Base-by-base conservation (phyloP, 1,284 basidiomycete species). In the Paramarasmius palmivorus region DNA sequence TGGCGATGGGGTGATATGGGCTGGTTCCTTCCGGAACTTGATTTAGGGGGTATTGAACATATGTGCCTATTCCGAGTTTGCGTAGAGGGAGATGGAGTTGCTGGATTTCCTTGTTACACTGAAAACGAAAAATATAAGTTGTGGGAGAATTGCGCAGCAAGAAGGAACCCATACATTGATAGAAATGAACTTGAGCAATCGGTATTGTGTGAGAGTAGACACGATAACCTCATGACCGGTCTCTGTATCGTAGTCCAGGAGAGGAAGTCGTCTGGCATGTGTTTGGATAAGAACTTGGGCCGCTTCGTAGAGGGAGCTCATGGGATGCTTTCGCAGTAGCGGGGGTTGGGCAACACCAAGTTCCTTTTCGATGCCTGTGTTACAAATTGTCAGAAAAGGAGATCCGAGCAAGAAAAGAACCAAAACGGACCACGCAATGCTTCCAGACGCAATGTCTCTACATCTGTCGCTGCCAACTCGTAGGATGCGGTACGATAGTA, bases 111-210 rank as follows among this genome's bases (percentile, higher is more conserved):
- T 84, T 84, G 53, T 80, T 83, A 66, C 86, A 87, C 84, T 88
- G 58, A 49, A 52, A 17, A 54, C 50, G n/a, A n/a, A n/a, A 53
- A 56, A 56, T 15, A 23, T 14, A 5, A 53, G 44, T 40, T 42
- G 35, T 54, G 52, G 53, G 25, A 17, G 45, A 23, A 50, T 20
- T n/a, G 35, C 40, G 49, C 32, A 52, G 26, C n/a, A 56, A 42
- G 54, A 52, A 37, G 36, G 32, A 32, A 52, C n/a, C 75, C 84
- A 59, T 65, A 96, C 95, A 70, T 99, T 99, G 71, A 97, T 96
- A 36, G 97, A 89, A 58, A 99, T 97, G 67, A 98, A 99, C 71
- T 99, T 99, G 69, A 99, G 86, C 20, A 99, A 88, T 26, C 97
- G 86, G 66, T 99, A 99, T 71, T 99, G 97, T 0, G 97, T 99